Base-by-base conservation (phyloP, 768 basidiomycete genomes). In the Goffeauzyma gilvescens region DNA sequence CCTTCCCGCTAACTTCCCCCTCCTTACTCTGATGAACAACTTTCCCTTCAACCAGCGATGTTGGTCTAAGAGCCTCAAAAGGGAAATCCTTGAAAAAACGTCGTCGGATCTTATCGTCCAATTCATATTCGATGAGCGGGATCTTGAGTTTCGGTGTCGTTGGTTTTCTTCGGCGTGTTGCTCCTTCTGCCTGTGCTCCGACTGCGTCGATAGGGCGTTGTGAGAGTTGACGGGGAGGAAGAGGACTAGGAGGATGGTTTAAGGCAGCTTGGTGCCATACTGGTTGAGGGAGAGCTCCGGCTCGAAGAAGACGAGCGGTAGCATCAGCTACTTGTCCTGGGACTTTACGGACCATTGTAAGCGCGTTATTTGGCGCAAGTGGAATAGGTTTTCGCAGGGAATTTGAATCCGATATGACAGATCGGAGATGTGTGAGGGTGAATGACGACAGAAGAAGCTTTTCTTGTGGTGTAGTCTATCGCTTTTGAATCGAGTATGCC, bases 21-120 rank as follows among this genome's bases (percentile, higher is more conserved):
- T 41, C 32, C 31, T 48, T 45, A 5, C 32, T 41, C 37, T 49
- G 42, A 6, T 38, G 32, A 6, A 59, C 47, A 21, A 48, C 51
- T 32, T 31, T 26, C 13, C 69, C 70, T 65, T 98, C 93, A 0
- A 82, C 74, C 39, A 98, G 60, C 9, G 73, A 76, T 7, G 70
- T 69, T 2, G 85, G 76, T 32, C 89, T 71, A 64, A 89, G 81
- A 2, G 85, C 79, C 66, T 98, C 89, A 57, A 93, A 93, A 6
- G 93, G 87, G 60, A 93, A 89, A 67, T 98, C 93, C 31, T 70
- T 69, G 69, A 89, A 96, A 70, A 98, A 96, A 60, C 83, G 82
- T 42, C 75, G 70, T 26, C 93, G 76, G 45, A 96, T 68, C 48
- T 73, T 69, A 62, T 98, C 93, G 58, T 90, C 85, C 30, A 80